Base-by-base conservation (phyloP, 176 grass and related monocot species). In the Juncus effusus region DNA sequence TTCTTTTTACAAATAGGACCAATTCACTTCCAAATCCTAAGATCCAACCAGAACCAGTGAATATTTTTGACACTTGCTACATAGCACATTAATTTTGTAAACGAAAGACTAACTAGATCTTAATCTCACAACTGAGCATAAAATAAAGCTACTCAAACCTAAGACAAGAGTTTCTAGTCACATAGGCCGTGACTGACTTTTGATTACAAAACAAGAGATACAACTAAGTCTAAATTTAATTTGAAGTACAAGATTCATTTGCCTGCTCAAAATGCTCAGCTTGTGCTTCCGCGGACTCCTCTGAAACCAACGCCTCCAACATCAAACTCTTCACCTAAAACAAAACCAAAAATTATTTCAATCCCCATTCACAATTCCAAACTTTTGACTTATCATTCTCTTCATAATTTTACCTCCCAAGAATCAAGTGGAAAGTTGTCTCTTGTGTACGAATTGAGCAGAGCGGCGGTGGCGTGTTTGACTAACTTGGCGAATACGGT, bases 231-330 rank as follows among this genome's bases (percentile, higher is more conserved):
- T 36, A 56, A 42, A 14, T 64, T 56, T 40, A 40, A 13, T 10
- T 54, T 81, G 77, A 94, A 54, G 72, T 12, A 5, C 94, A 99
- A 0, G 83, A 82, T 36, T 80, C 62, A 58, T 99, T 99, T 5
- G 88, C 94, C 47, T 81, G 88, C 78, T 99, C 76, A 7, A 99
- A 93, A 45, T 63, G 83, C 61, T 93, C 89, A 0, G 88, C 85
- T 69, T 99, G 94, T n/a, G 4, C 61, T 10, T 77, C 80, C 0
- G 88, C 94, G 0, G 83, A 82, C 5, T 82, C 75, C 69, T 93
- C 85, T 0, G 94, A 99, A 11, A 90, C 73, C 51, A 99, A 75
- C 1, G 94, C 83, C 68, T 93, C 89, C 3, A 99, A 11, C 7
- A 99, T 62, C 61, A 99, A 54, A 19, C 63, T 79, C 78, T 99